Percentiles rank a stretch among this genome's conserved stretches.
Evolutionary conservation across 129 eudicot species (phyloP).

Genomic region (Helianthus tuberosus): DNA sequence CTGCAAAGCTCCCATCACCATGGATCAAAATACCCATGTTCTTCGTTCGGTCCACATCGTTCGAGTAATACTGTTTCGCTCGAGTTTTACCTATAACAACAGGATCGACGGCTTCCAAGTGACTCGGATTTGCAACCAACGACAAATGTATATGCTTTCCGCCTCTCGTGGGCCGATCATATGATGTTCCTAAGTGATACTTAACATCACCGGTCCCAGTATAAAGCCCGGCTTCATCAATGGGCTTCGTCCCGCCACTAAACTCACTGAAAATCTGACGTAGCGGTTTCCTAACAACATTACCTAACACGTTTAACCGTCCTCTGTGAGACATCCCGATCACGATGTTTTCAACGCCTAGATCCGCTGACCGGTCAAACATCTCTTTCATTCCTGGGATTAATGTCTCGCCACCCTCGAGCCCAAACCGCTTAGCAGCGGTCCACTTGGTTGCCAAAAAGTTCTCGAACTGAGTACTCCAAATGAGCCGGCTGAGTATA

Average conservation of each 20-base stretch:
- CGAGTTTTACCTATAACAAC: slow-evolving; percentile 94
- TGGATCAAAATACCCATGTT: slow-evolving; percentile 91
- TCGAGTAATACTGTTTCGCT: slow-evolving; percentile 85
- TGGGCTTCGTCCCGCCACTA: slow-evolving; percentile 90
- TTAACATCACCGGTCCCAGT: slow-evolving; percentile 98
- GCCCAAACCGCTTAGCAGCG: slow-evolving; percentile 95
- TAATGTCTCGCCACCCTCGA: slow-evolving; percentile 93
- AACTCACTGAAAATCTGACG: slow-evolving; percentile 89
- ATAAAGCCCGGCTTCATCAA: slow-evolving; percentile 87
- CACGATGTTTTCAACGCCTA: slow-evolving; percentile 95
- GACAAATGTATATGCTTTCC: slow-evolving; percentile 92
- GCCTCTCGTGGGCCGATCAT: slow-evolving; percentile 93
- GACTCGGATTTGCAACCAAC: slow-evolving; percentile 96
- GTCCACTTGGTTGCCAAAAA: slow-evolving; percentile 98
- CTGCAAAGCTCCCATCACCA: slow-evolving; percentile 98
- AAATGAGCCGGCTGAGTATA: slow-evolving; percentile 79
- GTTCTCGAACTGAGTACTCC: slow-evolving; percentile 95
- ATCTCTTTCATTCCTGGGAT: slow-evolving; percentile 99
- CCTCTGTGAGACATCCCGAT: slow-evolving; percentile 99
- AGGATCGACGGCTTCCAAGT: slow-evolving; percentile 97
- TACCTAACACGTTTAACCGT: slow-evolving; percentile 85
- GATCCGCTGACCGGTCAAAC: slow-evolving; percentile 93
- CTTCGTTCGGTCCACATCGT: slow-evolving; percentile 72
- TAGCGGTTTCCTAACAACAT: slow-evolving; percentile 87
- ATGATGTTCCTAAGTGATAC: slow-evolving; percentile 95